Evolutionary conservation across 164 flowering plant species (phyloP).

Genomic region (Tetracentron sinense): DNA sequence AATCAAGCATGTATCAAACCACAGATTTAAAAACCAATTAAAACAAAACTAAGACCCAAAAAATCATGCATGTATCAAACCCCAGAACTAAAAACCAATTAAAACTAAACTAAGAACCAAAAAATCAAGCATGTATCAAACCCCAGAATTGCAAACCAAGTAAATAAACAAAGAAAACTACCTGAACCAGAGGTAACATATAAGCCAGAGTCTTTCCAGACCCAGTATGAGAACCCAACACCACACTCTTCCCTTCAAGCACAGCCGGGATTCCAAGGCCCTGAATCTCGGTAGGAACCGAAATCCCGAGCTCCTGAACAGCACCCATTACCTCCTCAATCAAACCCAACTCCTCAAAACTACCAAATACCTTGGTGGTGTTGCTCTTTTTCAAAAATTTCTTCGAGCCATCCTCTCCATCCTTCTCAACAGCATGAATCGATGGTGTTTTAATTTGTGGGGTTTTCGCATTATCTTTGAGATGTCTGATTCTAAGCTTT

Average conservation of each 20-base stretch:
- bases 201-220: conserved; percentile 97
- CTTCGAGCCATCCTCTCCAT: conserved; percentile 9
- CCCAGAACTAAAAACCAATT: no score
- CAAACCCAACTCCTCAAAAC: conserved; percentile 78
- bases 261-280: conserved; percentile 79
- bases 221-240: conserved; percentile 96
- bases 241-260: conserved; percentile 74
- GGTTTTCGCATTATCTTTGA: conserved; percentile 47
- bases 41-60: no score
- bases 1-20: no score
- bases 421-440: conserved; percentile 12
- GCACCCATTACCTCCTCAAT: conserved; percentile 81
- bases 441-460: conserved; percentile 19
- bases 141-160: no score
- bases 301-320: conserved; percentile 69
- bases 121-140: no score
- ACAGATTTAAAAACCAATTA: no score
- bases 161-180: conserved; percentile 7
- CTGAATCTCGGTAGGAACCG: conserved; percentile 92
- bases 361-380: conserved; percentile 23
- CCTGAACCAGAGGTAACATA: conserved; percentile 94
- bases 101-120: no score
- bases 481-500: conserved; percentile 65
- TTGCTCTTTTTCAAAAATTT: conserved; percentile 19
- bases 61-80: no score